Evolutionary conservation across 2,329 filamentous ascomycete genomes (phyloP).

Genomic region (Aspergillus pseudotamarii): DNA sequence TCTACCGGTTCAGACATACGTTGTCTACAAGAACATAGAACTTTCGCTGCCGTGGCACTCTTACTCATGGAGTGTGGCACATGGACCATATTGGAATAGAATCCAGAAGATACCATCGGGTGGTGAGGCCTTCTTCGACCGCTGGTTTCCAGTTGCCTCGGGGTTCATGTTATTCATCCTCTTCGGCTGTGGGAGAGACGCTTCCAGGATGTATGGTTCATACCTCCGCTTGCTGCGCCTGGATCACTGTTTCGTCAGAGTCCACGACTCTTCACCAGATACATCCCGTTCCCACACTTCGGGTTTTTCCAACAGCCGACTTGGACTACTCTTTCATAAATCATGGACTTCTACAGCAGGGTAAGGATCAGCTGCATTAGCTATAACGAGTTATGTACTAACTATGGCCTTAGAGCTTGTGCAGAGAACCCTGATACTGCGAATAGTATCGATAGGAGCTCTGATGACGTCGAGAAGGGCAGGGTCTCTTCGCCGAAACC

Average conservation of each 20-base stretch:
- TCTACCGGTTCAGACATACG: slow-evolving; percentile 56
- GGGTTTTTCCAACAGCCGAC: slow-evolving; percentile 30
- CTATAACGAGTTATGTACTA: background rate
- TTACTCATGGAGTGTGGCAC: slow-evolving; percentile 58
- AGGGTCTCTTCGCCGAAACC: background rate
- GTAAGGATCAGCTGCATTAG: slow-evolving; percentile 15
- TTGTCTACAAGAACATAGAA: slow-evolving; percentile 50
- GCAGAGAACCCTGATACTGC: slow-evolving; percentile 9
- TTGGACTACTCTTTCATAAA: slow-evolving; percentile 30
- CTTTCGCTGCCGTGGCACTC: slow-evolving; percentile 38
- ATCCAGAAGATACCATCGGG: slow-evolving; percentile 52
- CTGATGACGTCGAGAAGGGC: slow-evolving; percentile 29
- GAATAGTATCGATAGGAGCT: background rate
- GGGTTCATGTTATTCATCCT: slow-evolving; percentile 63
- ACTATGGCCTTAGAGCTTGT: slow-evolving; percentile 11
- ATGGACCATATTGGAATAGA: slow-evolving; percentile 53
- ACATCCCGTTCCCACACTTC: slow-evolving; percentile 16
- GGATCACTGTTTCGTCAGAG: slow-evolving; percentile 32
- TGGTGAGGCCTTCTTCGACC: slow-evolving; percentile 54
- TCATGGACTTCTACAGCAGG: slow-evolving; percentile 19
- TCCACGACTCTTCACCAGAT: slow-evolving; percentile 21
- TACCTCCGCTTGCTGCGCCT: slow-evolving; percentile 49
- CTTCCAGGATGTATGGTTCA: slow-evolving; percentile 56
- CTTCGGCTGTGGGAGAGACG: slow-evolving; percentile 67
- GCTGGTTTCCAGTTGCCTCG: slow-evolving; percentile 59